Conservation (phyloP, 371 early-diverging fungal genomes). For the Massospora cicadina region DNA sequence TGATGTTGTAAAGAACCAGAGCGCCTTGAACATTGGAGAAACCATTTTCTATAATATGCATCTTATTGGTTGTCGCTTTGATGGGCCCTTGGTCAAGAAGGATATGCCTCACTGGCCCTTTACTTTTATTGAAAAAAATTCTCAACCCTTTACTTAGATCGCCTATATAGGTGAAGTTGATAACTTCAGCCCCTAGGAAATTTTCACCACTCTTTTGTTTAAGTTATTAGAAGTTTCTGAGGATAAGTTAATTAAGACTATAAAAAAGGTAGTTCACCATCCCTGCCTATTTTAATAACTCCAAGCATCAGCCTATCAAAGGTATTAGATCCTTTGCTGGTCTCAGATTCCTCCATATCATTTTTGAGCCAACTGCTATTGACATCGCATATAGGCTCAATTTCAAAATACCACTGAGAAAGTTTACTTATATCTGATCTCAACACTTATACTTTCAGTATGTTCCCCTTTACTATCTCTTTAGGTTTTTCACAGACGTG, state of each 20-base stretch:
- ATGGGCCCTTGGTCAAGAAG: constrained; percentile 66
- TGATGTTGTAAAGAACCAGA: constrained; percentile 75
- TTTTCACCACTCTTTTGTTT: constrained; percentile 76
- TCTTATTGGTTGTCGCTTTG: constrained; percentile 87
- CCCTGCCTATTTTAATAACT: constrained; percentile 87
- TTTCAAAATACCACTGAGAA: constrained; percentile 53
- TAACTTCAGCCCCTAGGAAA: constrained; percentile 76
- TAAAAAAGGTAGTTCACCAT: constrained; percentile 90
- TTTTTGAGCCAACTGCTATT: constrained; percentile 99
- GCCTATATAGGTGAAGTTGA: constrained; percentile 59
- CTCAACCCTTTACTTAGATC: constrained; percentile 63
- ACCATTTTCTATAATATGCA: constrained; percentile 93
- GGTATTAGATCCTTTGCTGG: constrained; percentile 96
- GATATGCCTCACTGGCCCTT: constrained; percentile 86
- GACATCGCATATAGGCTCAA: constrained; percentile 91
- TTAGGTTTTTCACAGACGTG: constrained; percentile 84
- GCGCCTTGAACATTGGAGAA: constrained; percentile 66
- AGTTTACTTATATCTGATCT: constrained; percentile 86
- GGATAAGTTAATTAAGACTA: constrained; percentile 60
- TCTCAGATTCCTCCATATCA: constrained; percentile 90
- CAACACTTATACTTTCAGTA: constrained; percentile 94
- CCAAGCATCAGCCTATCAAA: constrained; percentile 98
- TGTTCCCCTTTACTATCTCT: constrained; percentile 77
- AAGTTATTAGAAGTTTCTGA: constrained; percentile 88
- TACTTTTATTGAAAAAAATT: constrained; percentile 47